Percentiles rank a stretch among this genome's conserved stretches.
These are phyloP conservation scores for Epithemia pelagica DNA, from an alignment of 108 stramenopile genomes.

Conservation along the genomic window DNA sequence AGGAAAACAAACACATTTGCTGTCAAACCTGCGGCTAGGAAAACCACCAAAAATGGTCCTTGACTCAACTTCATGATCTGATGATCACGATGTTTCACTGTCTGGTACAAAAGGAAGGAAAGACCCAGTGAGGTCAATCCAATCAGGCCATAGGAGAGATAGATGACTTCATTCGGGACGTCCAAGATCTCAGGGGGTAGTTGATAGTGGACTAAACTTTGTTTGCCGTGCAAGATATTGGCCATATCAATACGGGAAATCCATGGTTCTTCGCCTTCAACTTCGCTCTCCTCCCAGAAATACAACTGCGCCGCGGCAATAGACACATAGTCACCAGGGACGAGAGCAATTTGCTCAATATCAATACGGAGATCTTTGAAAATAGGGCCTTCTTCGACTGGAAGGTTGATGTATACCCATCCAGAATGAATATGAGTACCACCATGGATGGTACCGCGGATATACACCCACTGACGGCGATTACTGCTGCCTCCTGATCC, in stretches of 20 bases:
- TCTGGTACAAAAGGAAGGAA: constrained; percentile 7
- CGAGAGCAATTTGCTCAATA: background rate
- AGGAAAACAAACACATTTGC: constrained; percentile 18
- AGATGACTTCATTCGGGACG: constrained; percentile 5
- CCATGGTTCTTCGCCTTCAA: background rate
- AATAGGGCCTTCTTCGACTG: background rate
- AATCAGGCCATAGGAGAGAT: constrained; percentile 13
- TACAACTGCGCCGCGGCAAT: constrained; percentile 19
- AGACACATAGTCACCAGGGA: constrained; percentile 14
- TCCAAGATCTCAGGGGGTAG: constrained; percentile 15
- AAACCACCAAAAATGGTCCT: constrained; percentile 20
- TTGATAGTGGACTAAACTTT: constrained; percentile 7
- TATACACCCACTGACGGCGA: background rate
- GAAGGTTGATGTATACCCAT: constrained; percentile 2
- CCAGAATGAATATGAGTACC: constrained; percentile 18
- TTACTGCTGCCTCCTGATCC: background rate
- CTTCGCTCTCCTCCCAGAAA: background rate
- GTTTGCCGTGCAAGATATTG: constrained; percentile 9
- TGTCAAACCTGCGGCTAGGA: constrained; percentile 16
- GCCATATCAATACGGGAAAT: constrained; percentile 21
- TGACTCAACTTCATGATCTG: constrained; percentile 22
- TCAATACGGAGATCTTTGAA: background rate
- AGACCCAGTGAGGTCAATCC: constrained; percentile 9
- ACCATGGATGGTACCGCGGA: constrained; percentile 5
- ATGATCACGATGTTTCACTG: constrained; percentile 12